Evolutionary conservation across 108 stramenopile species (phyloP).

Genomic region (Conticribra guillardii): DNA sequence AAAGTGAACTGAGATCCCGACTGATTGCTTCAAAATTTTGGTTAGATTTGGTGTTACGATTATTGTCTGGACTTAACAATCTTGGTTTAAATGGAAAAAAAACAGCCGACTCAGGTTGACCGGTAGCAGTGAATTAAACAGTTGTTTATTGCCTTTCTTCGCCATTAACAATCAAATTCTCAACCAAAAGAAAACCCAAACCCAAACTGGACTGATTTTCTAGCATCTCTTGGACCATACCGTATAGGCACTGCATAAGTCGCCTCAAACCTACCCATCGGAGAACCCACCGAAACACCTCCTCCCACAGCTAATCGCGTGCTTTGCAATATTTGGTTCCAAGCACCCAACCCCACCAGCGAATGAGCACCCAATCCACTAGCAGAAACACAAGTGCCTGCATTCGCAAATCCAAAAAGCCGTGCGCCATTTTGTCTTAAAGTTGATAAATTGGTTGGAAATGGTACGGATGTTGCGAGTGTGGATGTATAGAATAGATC

Average conservation of each 20-base stretch:
- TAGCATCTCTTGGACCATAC: conserved; percentile 79
- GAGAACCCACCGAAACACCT: conserved; percentile 69
- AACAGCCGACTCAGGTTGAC: too few species aligned
- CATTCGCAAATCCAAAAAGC: conserved; percentile 80
- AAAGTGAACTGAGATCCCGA: too few species aligned
- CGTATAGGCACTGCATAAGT: conserved; percentile 86
- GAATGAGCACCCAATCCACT: conserved; percentile 1
- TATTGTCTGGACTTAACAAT: too few species aligned
- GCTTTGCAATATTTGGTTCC: conserved; percentile 49
- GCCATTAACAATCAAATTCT: too few species aligned
- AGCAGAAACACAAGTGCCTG: conserved; percentile 62
- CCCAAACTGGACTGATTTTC: conserved; percentile 79
- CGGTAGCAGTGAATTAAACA: too few species aligned
- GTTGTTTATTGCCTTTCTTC: too few species aligned
- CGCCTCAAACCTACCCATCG: conserved; percentile 72
- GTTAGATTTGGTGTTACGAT: too few species aligned
- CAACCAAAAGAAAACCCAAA: conserved; percentile 82
- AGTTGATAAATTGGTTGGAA: conserved; percentile 47
- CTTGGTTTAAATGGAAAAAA: too few species aligned
- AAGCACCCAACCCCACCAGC: conserved; percentile 18
- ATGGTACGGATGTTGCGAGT: conserved; percentile 59
- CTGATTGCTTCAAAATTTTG: too few species aligned
- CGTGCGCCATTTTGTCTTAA: conserved; percentile 65
- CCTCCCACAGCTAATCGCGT: conserved; percentile 72
- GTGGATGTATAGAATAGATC: conserved; percentile 78